phyloP scores from a whole-genome alignment of 179 eudicot species.

The Monotropa hypopitys region DNA sequence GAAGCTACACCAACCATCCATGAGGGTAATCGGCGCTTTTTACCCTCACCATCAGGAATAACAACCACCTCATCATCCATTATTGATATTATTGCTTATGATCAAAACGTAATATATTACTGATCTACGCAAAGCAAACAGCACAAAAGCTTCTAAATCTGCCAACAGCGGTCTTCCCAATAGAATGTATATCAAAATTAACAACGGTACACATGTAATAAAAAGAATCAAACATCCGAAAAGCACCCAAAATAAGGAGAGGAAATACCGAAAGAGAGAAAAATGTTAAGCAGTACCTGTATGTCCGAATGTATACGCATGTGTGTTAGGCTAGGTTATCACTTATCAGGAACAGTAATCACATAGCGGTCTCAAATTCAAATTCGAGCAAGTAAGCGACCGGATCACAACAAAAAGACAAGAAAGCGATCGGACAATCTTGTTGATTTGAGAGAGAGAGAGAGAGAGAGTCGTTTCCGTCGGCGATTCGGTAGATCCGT shows the following conservation, averaged over 20 bases:
- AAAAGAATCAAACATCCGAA: neutral
- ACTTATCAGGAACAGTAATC: neutral
- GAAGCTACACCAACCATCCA: slow-evolving; percentile 35
- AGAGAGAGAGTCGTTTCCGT: neutral
- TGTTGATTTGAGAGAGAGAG: neutral
- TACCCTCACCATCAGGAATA: neutral
- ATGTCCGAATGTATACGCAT: neutral
- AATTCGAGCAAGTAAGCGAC: neutral
- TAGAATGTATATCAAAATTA: neutral
- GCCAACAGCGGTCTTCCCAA: neutral
- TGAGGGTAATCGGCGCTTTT: no score
- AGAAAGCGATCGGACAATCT: neutral
- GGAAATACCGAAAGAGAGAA: neutral
- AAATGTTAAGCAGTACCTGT: neutral
- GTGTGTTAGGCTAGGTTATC: neutral
- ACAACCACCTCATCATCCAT: no score
- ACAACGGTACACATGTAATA: neutral
- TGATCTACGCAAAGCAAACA: neutral
- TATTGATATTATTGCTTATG: neutral
- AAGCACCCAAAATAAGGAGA: neutral
- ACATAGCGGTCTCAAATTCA: neutral
- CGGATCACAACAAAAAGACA: no score
- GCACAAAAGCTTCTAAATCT: neutral
- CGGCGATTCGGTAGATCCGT: no score
- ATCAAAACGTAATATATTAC: neutral